Conservation (phyloP, 75 land plant genomes). For the Pseudotsuga menziesii region DNA sequence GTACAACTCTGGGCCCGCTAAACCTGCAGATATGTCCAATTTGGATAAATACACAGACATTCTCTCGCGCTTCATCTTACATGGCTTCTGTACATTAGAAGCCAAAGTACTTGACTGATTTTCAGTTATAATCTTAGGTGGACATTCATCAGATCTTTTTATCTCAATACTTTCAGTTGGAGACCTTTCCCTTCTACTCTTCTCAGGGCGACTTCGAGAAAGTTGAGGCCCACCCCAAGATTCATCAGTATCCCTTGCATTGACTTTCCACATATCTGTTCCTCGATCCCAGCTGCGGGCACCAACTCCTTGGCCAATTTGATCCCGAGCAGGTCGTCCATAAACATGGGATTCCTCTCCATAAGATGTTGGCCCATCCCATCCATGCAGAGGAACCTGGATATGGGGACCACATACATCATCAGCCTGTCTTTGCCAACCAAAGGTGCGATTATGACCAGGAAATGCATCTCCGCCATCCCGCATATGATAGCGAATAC, state of each 20-base stretch:
- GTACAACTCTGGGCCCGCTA: neutral
- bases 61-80: neutral
- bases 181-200: constrained; percentile 5
- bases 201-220: neutral
- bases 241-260: constrained; percentile 2
- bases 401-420: constrained; percentile 5
- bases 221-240: constrained; percentile 8
- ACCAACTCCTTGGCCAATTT: constrained; percentile 12
- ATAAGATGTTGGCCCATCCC: constrained; percentile 17
- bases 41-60: neutral
- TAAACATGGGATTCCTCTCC: constrained; percentile 11
- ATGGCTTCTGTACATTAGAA: constrained; percentile 2
- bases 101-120: neutral
- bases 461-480: constrained; percentile 16
- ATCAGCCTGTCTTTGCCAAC: constrained; percentile 3
- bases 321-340: constrained; percentile 12
- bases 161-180: constrained; percentile 11
- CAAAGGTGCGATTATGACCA: constrained; percentile 12
- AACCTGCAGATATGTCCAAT: neutral
- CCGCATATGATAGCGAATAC: constrained; percentile 13
- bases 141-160: constrained; percentile 1
- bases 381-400: constrained; percentile 11
- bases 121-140: neutral
- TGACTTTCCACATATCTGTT: constrained; percentile 14
- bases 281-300: constrained; percentile 15